Percentiles rank a stretch among this genome's conserved stretches.
These are phyloP conservation scores for Eucalyptus erythrocorys DNA, from an alignment of 345 rosid species.

Conservation along the genomic window DNA sequence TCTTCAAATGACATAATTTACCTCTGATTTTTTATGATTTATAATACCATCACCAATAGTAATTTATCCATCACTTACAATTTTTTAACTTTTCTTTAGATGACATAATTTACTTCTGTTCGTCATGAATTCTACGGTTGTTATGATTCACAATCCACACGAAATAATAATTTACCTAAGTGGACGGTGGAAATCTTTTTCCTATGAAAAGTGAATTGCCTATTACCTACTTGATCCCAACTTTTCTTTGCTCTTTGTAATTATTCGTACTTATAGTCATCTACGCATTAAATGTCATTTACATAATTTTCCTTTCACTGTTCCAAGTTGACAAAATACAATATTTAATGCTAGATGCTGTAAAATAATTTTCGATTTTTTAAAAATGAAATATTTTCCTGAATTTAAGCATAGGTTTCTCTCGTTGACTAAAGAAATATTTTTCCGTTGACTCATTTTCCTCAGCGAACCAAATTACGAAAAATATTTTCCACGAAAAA, in stretches of 20 bases:
- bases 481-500: fast-evolving
- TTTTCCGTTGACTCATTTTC: too few species aligned
- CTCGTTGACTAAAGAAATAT: too few species aligned
- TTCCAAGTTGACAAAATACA: background rate
- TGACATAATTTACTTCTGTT: background rate
- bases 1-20: background rate
- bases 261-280: background rate
- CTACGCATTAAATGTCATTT: background rate
- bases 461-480: too few species aligned
- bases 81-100: background rate
- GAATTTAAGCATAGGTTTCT: too few species aligned
- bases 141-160: background rate
- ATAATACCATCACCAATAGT: background rate
- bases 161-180: too few species aligned
- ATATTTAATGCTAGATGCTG: background rate
- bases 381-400: too few species aligned
- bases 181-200: background rate
- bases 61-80: background rate
- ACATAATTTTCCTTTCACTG: background rate
- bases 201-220: background rate
- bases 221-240: background rate
- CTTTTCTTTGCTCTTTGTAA: background rate
- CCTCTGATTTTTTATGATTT: too few species aligned
- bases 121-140: too few species aligned
- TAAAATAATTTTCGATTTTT: too few species aligned